phyloP scores from a whole-genome alignment of 805 yeast genomes.

The Maudiozyma serrabonitensis region DNA sequence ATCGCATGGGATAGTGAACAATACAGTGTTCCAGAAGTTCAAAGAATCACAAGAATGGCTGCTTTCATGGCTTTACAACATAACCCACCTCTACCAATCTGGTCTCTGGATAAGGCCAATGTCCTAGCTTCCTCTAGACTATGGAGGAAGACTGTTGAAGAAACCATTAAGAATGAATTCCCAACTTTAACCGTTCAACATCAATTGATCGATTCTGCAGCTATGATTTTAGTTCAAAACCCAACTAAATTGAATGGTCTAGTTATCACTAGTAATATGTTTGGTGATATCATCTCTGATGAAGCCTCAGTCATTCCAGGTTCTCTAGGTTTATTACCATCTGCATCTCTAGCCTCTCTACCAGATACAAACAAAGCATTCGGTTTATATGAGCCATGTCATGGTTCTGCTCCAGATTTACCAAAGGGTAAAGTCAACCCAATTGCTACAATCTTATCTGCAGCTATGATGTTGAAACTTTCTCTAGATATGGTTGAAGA shows the following conservation, averaged over 20 bases:
- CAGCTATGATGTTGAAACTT: conserved; percentile 93
- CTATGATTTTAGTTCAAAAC: conserved; percentile 89
- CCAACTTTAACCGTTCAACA: conserved; percentile 82
- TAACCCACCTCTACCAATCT: conserved; percentile 86
- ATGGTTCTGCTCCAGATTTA: conserved; percentile 96
- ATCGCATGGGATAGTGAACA: conserved; percentile 91
- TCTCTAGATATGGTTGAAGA: conserved; percentile 76
- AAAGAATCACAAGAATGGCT: conserved; percentile 96
- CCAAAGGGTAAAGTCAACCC: conserved; percentile 86
- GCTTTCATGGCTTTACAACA: conserved; percentile 91
- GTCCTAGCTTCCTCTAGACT: conserved; percentile 92
- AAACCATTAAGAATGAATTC: conserved; percentile 77
- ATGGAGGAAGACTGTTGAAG: conserved; percentile 91
- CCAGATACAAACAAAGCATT: conserved; percentile 92
- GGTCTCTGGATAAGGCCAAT: conserved; percentile 96
- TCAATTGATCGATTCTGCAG: conserved; percentile 97
- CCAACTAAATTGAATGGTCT: conserved; percentile 91
- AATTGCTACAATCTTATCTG: conserved; percentile 87
- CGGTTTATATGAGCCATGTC: conserved; percentile 97
- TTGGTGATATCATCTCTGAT: conserved; percentile 96
- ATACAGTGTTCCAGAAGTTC: conserved; percentile 84
- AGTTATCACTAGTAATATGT: conserved; percentile 89
- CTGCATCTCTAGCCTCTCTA: conserved; percentile 90
- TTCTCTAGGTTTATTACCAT: conserved; percentile 88
- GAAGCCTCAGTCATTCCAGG: conserved; percentile 98